These are phyloP conservation scores for Massariosphaeria phaeospora DNA, from an alignment of 495 filamentous ascomycete species.

Conservation along the genomic window DNA sequence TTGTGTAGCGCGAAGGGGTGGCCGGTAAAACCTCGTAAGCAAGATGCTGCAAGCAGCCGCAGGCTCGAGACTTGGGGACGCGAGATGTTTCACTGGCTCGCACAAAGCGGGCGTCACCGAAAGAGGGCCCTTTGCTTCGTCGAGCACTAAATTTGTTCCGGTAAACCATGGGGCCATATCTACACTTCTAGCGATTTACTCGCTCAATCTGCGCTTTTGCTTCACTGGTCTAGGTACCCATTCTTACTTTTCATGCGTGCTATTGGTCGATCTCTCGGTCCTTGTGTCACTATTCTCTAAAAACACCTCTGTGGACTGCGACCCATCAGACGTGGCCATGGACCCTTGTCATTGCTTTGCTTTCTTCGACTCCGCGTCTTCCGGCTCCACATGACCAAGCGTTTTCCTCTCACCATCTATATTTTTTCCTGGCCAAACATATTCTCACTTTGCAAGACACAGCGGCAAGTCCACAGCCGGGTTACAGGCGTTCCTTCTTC, in stretches of 20 bases:
- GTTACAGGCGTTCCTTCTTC: constrained; percentile 11
- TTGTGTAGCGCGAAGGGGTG: background rate
- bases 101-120: constrained; percentile 12
- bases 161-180: no score
- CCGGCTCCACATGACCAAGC: constrained; percentile 19
- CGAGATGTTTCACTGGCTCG: constrained; percentile 31
- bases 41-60: constrained; percentile 29
- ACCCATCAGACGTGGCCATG: constrained; percentile 9
- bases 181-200: no score
- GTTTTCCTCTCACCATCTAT: constrained; percentile 16
- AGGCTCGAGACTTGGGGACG: constrained; percentile 12
- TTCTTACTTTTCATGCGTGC: background rate
- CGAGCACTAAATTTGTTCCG: no score
- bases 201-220: no score
- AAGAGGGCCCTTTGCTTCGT: no score
- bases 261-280: background rate
- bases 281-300: constrained; percentile 22
- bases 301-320: constrained; percentile 7
- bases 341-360: constrained; percentile 11
- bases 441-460: constrained; percentile 10
- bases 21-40: constrained; percentile 13
- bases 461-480: constrained; percentile 10
- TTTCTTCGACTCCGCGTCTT: constrained; percentile 23
- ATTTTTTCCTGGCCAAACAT: constrained; percentile 22
- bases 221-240: background rate